phyloP scores from a whole-genome alignment of 2,329 filamentous ascomycete species.

The Tolypocladium ophioglossoides region DNA sequence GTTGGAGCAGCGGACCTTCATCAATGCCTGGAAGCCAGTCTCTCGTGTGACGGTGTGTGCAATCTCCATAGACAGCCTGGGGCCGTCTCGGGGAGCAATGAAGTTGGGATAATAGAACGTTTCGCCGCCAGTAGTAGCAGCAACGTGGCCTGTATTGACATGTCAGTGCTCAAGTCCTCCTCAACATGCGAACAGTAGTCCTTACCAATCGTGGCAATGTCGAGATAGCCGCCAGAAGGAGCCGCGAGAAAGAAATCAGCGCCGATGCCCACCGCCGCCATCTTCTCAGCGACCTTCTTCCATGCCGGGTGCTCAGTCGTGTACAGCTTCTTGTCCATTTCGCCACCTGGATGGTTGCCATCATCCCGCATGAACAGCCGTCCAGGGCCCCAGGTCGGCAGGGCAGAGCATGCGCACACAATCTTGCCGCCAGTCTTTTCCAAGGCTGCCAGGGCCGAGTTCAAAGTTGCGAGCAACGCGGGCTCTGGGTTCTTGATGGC shows the following conservation, averaged over 20 bases:
- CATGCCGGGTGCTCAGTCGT: slow-evolving; percentile 82
- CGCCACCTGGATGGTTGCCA: slow-evolving; percentile 72
- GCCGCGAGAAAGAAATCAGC: slow-evolving; percentile 92
- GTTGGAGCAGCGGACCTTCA: slow-evolving; percentile 98
- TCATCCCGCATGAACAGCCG: slow-evolving; percentile 80
- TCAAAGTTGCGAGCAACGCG: slow-evolving; percentile 73
- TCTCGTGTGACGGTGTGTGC: slow-evolving; percentile 78
- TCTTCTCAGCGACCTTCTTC: slow-evolving; percentile 76
- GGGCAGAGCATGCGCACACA: slow-evolving; percentile 72
- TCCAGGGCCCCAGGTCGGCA: slow-evolving; percentile 88
- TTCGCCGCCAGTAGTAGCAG: slow-evolving; percentile 86
- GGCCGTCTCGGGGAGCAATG: slow-evolving; percentile 71
- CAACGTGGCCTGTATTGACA: slow-evolving; percentile 54
- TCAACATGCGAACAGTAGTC: neutral
- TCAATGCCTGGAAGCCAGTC: slow-evolving; percentile 88
- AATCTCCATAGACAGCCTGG: slow-evolving; percentile 77
- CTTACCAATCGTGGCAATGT: slow-evolving; percentile 81
- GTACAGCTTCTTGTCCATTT: slow-evolving; percentile 86
- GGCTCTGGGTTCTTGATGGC: slow-evolving; percentile 85
- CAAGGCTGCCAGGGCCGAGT: slow-evolving; percentile 73
- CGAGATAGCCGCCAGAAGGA: slow-evolving; percentile 81
- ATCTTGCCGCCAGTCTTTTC: slow-evolving; percentile 86
- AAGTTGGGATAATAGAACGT: slow-evolving; percentile 97
- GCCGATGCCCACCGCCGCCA: slow-evolving; percentile 79
- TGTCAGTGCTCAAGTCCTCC: slow-evolving; percentile 6